Evolutionary conservation across 2,329 filamentous ascomycete species (phyloP).

Genomic region (Blastomyces parvus): DNA sequence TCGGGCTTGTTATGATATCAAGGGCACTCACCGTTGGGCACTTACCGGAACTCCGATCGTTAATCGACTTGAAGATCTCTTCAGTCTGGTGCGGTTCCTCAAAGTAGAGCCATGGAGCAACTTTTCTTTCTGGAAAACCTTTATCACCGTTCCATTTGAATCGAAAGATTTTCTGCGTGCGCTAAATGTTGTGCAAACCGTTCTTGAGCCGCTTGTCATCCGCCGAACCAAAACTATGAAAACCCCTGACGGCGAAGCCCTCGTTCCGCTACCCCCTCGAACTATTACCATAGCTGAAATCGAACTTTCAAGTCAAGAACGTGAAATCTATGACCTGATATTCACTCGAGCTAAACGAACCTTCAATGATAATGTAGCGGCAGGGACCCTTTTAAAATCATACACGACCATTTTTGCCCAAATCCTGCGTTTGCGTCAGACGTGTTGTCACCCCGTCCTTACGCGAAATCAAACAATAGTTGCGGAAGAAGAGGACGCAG

Average conservation of each 20-base stretch:
- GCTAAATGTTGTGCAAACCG: slow-evolving; percentile 92
- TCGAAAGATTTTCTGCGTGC: slow-evolving; percentile 89
- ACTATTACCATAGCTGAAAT: slow-evolving; percentile 78
- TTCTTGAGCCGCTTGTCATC: slow-evolving; percentile 90
- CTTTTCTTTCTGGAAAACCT: slow-evolving; percentile 98
- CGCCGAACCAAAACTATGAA: slow-evolving; percentile 97
- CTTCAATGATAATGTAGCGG: slow-evolving; percentile 77
- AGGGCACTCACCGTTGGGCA: slow-evolving; percentile 79
- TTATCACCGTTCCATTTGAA: slow-evolving; percentile 95
- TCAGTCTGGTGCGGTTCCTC: slow-evolving; percentile 84
- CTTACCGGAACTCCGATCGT: slow-evolving; percentile 95
- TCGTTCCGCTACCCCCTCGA: slow-evolving; percentile 75
- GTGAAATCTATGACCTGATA: slow-evolving; percentile 87
- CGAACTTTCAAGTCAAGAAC: slow-evolving; percentile 72
- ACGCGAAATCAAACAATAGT: slow-evolving; percentile 77
- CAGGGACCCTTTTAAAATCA: slow-evolving; percentile 85
- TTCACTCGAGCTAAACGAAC: slow-evolving; percentile 72
- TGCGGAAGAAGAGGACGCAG: slow-evolving; percentile 78
- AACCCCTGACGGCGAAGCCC: slow-evolving; percentile 69
- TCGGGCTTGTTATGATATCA: slow-evolving; percentile 85
- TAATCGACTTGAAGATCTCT: slow-evolving; percentile 88
- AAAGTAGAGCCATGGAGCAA: slow-evolving; percentile 97
- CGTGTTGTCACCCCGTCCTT: slow-evolving; percentile 85
- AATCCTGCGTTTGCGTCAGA: slow-evolving; percentile 82
- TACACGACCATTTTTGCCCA: slow-evolving; percentile 97